Percentiles rank a stretch among this genome's conserved stretches.
phyloP scores from a whole-genome alignment of 2,329 filamentous ascomycete species.

The Tricladium varicosporioides region DNA sequence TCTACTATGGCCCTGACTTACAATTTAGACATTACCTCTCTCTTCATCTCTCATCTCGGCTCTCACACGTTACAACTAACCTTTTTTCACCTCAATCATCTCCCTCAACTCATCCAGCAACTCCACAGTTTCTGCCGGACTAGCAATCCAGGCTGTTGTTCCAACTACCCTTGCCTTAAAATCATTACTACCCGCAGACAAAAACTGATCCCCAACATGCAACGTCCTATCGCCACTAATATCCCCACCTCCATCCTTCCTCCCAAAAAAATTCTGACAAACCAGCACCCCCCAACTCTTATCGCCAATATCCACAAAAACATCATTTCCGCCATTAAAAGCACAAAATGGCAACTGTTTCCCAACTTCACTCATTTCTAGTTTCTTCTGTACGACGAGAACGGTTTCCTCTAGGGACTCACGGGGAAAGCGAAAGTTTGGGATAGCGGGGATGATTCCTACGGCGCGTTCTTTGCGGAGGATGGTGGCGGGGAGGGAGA shows the following conservation, averaged over 20 bases:
- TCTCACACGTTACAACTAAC: background rate
- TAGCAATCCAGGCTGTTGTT: constrained; percentile 97
- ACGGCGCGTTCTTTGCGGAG: constrained; percentile 88
- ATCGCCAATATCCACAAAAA: constrained; percentile 98
- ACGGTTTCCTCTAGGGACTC: constrained; percentile 96
- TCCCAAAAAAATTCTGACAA: constrained; percentile 87
- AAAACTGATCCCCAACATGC: constrained; percentile 95
- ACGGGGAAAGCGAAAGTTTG: constrained; percentile 68
- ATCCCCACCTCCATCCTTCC: constrained; percentile 7
- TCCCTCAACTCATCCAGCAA: constrained; percentile 78
- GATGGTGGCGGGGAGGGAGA: constrained; percentile 76
- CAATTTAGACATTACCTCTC: too few species aligned
- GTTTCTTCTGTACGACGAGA: constrained; percentile 85
- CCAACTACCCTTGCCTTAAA: constrained; percentile 92
- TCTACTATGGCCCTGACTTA: too few species aligned
- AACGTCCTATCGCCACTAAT: constrained; percentile 77
- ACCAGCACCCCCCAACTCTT: constrained; percentile 94
- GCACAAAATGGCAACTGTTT: constrained; percentile 82
- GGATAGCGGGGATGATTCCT: constrained; percentile 67
- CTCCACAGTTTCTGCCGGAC: constrained; percentile 83
- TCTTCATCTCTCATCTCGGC: too few species aligned
- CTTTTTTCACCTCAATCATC: constrained; percentile 34
- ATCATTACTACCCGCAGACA: constrained; percentile 93
- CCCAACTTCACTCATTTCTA: constrained; percentile 76
- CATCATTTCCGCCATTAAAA: constrained; percentile 96